phyloP scores from a whole-genome alignment of 2,329 filamentous ascomycete genomes.

The Nemania sp. region DNA sequence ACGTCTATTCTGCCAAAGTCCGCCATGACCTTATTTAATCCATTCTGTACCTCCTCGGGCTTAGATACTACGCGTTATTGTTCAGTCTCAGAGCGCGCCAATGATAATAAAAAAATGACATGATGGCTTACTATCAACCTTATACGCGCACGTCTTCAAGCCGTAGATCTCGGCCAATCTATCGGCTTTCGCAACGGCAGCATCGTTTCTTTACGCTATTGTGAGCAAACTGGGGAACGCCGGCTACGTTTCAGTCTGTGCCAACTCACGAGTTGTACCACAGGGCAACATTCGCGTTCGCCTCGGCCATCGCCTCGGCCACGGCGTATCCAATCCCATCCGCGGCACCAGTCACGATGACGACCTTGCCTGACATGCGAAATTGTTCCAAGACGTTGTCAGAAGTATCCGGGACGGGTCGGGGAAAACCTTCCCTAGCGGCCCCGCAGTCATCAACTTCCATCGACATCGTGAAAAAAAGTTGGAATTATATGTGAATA shows the following conservation, averaged over 20 bases:
- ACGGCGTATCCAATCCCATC: constrained; percentile 30
- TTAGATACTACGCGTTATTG: constrained; percentile 16
- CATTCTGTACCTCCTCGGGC: constrained; percentile 23
- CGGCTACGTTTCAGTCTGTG: background rate
- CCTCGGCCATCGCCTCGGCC: constrained; percentile 27
- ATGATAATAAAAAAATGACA: background rate
- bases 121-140: constrained; percentile 23
- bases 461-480: constrained; percentile 28
- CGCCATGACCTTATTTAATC: constrained; percentile 19
- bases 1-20: constrained; percentile 30
- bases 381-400: constrained; percentile 27
- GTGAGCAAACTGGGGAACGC: constrained; percentile 5
- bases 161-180: constrained; percentile 17
- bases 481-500: background rate
- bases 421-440: constrained; percentile 26
- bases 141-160: constrained; percentile 21
- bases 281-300: constrained; percentile 24
- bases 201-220: constrained; percentile 18
- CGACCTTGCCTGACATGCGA: constrained; percentile 27
- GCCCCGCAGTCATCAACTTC: constrained; percentile 27
- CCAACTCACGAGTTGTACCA: constrained; percentile 30
- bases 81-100: constrained; percentile 3
- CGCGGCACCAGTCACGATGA: constrained; percentile 28
- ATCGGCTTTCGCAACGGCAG: constrained; percentile 22
- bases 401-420: constrained; percentile 23